Evolutionary conservation across 768 basidiomycete species (phyloP), one percentile per base, ranked within the genome.

Genomic region (Rhizopogon rudus): DNA sequence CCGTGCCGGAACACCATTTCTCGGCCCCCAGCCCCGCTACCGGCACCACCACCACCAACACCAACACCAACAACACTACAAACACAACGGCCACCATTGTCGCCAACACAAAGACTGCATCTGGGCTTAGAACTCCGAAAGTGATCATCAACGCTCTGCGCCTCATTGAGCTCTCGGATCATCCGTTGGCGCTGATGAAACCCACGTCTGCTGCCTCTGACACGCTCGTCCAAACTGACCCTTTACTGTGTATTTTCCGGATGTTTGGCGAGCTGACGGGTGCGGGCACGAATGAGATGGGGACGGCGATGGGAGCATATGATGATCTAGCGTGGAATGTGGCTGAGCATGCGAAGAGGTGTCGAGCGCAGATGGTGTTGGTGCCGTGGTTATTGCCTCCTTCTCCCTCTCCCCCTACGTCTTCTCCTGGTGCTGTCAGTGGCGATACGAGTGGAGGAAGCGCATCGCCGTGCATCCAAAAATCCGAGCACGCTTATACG

Each of bases 81-180:
- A 13, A 8, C 35, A 9, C 5, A 8, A 5, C 14, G 3, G 17
- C 14, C 14, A 10, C 43, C 16, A n/a, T 12, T 7, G 7, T 12
- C 13, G 31, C 31, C 12, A 31, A 33, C 20, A 28, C 29, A 20
- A 9, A 8, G 22, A 10, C 12, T 25, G 25, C 4, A 1, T 9
- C 31, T 33, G 53, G 44, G 16, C 8, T 51, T 2, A 68, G 58
- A 29, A 40, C 54, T 16, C 63, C 65, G 6, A 61, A 63, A n/a
- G 67, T 88, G 22, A 69, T 68, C n/a, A 66, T 88, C 5, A 84
- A 89, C 49, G 93, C 93, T 0, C 76, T 98, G 6, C 86, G 94
- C 6, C 79, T 98, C 14, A 87, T 98, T 58, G 94, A 97, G 68
- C 75, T 87, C 22, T 82, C 84, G 0, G 84, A 86, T 54, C 80